Evolutionary conservation across 2,329 filamentous ascomycete genomes (phyloP), one percentile per base, ranked within the genome.

Genomic region (Mycocentrospora acerina): DNA sequence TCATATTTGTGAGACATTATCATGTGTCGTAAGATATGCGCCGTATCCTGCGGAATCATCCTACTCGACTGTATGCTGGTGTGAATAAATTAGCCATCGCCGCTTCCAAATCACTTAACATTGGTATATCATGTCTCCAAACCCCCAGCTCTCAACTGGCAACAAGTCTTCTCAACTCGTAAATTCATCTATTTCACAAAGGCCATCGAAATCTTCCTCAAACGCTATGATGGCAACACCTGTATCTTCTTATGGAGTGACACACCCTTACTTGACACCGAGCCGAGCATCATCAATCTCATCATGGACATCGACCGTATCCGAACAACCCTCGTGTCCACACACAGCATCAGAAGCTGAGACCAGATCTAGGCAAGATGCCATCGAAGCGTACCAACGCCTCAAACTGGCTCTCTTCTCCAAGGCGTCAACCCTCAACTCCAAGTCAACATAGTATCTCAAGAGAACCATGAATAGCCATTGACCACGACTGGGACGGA

Each of bases 371-470:
- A 52, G 48, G 29, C 52, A 63, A 29, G 55, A 55, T 26, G 55
- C 59, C 7, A 55, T 67, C 32, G 58, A 66, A 52, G 63, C 61
- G 13, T 67, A 67, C 42, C 51, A 44, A 40, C 57, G 59, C 30
- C 46, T 67, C 24, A 67, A 61, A 37, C 42, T 57, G 9, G 52
- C 55, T 16, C 46, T 67, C 4, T 64, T 67, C 35, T 53, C 48
- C 9, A 62, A 51, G 82, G 49, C 55, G 13, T 15, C 29, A 9
- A 36, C 30, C 11, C 27, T 51, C 6, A 45, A 31, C 7, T 17
- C 32, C 5, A 22, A 22, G 9, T 22, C 19, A 9, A 22, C 19
- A 5, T 22, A 9, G 9, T 22, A 5, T 9, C 19, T 22, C 9
- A n/a, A n/a, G n/a, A n/a, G n/a, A n/a, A n/a, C n/a, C n/a, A n/a